Evolutionary conservation across 2,329 filamentous ascomycete species (phyloP), one percentile per base, ranked within the genome.

Genomic region (Aspergillus tubingensis): DNA sequence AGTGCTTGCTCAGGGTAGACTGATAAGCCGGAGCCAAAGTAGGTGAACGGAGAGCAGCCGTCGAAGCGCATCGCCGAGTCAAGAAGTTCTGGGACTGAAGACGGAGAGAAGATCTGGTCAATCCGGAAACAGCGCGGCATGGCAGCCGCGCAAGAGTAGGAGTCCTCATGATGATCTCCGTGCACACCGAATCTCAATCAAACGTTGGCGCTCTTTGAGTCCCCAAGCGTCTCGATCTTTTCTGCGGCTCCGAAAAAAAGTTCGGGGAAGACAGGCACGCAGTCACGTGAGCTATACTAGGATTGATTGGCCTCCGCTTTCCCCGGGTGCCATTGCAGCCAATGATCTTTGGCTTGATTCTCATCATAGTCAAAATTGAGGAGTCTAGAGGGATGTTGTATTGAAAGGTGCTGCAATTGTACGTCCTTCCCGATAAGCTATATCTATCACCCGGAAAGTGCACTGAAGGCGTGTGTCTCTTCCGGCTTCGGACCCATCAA

Each of bases 81-180:
- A 78, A 66, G 63, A 74, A 70, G 50, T 64, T 71, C 61, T 75
- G 76, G 43, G 74, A 69, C 56, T 73, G 70, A 39, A 75, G 68
- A 62, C 76, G 73, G 58, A 65, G 58, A 48, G 73, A 64, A 49
- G 71, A 67, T 70, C 71, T 74, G 62, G 70, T 66, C 65, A 77
- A 62, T 54, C 73, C 74, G 66, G 72, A 72, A 58, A 78, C 67
- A 47, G 76, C 74, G 67, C 72, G 73, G 71, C 70, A 67, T 57
- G 74, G 73, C 64, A 77, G 67, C 72, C 77, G 76, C 65, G 75
- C 68, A 68, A 78, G 66, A 67, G 74, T 70, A 75, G 74, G 74
- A 64, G 70, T 73, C 72, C 77, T 75, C 77, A 79, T 79, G 57
- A 65, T 65, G 72, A 63, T 66, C 59, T 65, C 69, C 66, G 64